Evolutionary conservation across 345 rosid species (phyloP).

Genomic region (Acer negundo): DNA sequence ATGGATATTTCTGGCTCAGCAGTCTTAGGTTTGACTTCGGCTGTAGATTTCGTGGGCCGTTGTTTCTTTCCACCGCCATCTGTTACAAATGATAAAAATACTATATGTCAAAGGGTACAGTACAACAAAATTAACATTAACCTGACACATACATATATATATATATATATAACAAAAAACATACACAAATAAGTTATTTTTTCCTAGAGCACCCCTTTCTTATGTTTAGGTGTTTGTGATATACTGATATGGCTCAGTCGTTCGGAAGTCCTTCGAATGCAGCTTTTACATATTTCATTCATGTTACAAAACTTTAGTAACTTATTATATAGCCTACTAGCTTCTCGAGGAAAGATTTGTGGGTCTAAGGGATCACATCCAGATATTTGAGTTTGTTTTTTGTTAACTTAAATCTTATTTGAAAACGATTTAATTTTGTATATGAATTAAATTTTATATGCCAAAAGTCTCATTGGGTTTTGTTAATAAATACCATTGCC

Average conservation of each 20-base stretch:
- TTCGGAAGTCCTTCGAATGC: too few species aligned
- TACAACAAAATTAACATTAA: neutral
- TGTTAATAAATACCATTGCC: too few species aligned
- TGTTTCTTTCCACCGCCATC: conserved; percentile 61
- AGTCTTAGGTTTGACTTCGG: conserved; percentile 44
- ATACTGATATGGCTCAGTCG: neutral
- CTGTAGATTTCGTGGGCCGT: conserved; percentile 12
- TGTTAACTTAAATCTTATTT: too few species aligned
- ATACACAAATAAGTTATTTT: neutral
- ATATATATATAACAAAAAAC: neutral
- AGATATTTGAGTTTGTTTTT: too few species aligned
- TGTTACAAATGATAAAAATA: conserved; percentile 24
- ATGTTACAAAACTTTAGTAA: too few species aligned
- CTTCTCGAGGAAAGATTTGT: too few species aligned
- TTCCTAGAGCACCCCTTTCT: neutral
- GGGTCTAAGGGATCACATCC: too few species aligned
- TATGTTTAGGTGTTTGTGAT: neutral
- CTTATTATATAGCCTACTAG: too few species aligned
- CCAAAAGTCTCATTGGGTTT: too few species aligned
- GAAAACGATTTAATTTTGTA: too few species aligned
- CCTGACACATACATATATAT: neutral
- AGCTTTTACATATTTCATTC: too few species aligned
- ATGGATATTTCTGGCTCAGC: conserved; percentile 67
- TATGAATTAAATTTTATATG: too few species aligned
- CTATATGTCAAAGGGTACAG: neutral